Conservation (phyloP, 495 filamentous ascomycete species). For the Hypoxylon lienhwacheense region DNA sequence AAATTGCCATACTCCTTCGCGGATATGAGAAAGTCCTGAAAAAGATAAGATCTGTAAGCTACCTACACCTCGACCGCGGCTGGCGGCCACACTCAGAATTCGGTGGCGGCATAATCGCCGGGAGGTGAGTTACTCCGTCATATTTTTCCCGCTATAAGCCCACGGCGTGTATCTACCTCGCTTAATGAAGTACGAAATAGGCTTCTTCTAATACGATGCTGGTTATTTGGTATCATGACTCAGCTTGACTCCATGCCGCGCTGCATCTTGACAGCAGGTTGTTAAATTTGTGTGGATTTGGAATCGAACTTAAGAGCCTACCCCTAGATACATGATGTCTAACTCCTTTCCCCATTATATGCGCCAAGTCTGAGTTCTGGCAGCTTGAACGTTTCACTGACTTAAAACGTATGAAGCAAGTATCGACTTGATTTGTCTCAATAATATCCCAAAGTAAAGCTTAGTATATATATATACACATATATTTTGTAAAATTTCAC, state of each 20-base stretch:
- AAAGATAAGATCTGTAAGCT: conserved; percentile 5
- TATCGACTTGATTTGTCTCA: too few relatives aligned
- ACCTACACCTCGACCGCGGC: conserved; percentile 4
- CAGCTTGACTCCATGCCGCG: conserved; percentile 1
- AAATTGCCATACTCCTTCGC: too few relatives aligned
- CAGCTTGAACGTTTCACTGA: too few relatives aligned
- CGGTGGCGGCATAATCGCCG: conserved; percentile 24
- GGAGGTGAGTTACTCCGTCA: conserved; percentile 27
- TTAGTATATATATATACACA: too few relatives aligned
- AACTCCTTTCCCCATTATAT: not conserved
- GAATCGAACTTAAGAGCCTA: too few relatives aligned
- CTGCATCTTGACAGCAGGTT: not conserved
- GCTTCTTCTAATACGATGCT: too few relatives aligned
- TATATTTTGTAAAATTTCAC: not conserved
- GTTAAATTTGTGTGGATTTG: too few relatives aligned
- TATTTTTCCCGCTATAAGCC: conserved; percentile 2
- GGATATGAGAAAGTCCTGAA: too few relatives aligned
- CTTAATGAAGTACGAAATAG: too few relatives aligned
- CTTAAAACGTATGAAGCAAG: too few relatives aligned
- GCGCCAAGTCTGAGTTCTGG: not conserved
- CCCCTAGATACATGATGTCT: not conserved
- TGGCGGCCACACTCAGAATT: conserved; percentile 8
- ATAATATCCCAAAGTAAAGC: too few relatives aligned
- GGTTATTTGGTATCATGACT: conserved; percentile 13
- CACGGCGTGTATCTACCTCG: not conserved